These are phyloP conservation scores for Rhizoclosmatium sp. DNA, from an alignment of 192 early-diverging fungal genomes.

Conservation along the genomic window DNA sequence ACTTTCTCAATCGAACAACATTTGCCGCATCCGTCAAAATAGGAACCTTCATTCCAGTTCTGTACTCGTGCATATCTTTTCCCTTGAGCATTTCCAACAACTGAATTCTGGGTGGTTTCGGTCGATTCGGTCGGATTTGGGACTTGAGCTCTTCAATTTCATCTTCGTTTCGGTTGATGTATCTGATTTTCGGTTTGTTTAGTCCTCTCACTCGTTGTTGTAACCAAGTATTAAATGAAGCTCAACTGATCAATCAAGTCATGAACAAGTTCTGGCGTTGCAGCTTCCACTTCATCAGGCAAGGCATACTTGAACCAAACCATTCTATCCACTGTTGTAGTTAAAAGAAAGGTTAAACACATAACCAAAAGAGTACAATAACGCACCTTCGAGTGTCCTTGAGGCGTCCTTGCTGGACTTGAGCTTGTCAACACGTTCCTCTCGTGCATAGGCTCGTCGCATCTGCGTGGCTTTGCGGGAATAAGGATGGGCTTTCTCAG, in stretches of 20 bases:
- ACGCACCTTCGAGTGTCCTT: constrained; percentile 23
- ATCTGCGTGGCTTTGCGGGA: constrained; percentile 77
- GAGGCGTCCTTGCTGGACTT: constrained; percentile 51
- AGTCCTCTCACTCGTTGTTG: constrained; percentile 6
- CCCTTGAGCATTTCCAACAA: constrained; percentile 44
- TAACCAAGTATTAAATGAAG: constrained; percentile 12
- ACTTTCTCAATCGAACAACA: constrained; percentile 37
- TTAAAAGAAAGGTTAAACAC: neutral
- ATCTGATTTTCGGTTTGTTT: constrained; percentile 41
- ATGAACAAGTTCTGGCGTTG: constrained; percentile 53
- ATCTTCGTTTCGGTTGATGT: constrained; percentile 65
- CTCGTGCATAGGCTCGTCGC: constrained; percentile 66
- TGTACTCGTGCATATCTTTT: constrained; percentile 55
- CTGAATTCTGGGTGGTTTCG: constrained; percentile 46
- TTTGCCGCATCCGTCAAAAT: constrained; percentile 51
- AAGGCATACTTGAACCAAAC: constrained; percentile 74
- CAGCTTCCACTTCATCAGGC: constrained; percentile 46
- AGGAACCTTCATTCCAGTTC: constrained; percentile 53
- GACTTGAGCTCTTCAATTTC: constrained; percentile 60
- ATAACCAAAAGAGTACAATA: neutral
- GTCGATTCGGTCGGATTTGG: constrained; percentile 50
- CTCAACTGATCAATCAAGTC: constrained; percentile 53
- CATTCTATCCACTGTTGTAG: constrained; percentile 56
- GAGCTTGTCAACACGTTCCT: constrained; percentile 53
- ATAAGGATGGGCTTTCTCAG: constrained; percentile 76